Conservation (phyloP, 2,329 filamentous ascomycete genomes). For the Diaporthe sp. region DNA sequence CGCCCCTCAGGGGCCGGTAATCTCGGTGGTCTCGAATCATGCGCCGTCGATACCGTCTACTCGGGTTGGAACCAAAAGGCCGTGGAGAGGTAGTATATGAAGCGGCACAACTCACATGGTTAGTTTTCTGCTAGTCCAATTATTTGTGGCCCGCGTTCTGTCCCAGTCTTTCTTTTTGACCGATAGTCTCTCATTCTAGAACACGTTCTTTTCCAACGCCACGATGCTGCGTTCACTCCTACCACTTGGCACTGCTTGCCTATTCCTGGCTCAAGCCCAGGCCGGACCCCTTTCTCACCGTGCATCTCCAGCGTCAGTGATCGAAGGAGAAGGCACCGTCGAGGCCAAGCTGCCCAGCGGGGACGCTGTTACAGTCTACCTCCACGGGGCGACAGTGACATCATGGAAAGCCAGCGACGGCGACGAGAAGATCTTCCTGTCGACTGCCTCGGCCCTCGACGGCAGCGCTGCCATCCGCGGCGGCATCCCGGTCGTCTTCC, state of each 20-base stretch:
- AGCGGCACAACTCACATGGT: background rate
- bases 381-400: conserved; percentile 31
- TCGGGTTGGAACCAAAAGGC: background rate
- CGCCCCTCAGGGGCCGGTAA: conserved; percentile 16
- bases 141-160: background rate
- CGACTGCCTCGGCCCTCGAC: conserved; percentile 26
- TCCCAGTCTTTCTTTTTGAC: conserved; percentile 4
- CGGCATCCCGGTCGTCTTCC: conserved; percentile 28
- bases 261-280: conserved; percentile 11
- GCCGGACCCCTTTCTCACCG: conserved; percentile 2
- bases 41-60: conserved; percentile 7
- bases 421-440: conserved; percentile 31
- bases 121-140: background rate
- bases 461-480: conserved; percentile 33
- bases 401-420: conserved; percentile 33
- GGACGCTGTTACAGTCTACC: conserved; percentile 18
- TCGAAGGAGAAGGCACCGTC: conserved; percentile 20
- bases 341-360: conserved; percentile 27
- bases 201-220: background rate
- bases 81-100: background rate
- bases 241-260: background rate
- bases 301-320: background rate
- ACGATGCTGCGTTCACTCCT: conserved; percentile 6
- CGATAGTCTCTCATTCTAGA: background rate
- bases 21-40: conserved; percentile 30